Base-by-base conservation (phyloP, 2,329 filamentous ascomycete genomes). In the Phymatotrichopsis omnivora region DNA sequence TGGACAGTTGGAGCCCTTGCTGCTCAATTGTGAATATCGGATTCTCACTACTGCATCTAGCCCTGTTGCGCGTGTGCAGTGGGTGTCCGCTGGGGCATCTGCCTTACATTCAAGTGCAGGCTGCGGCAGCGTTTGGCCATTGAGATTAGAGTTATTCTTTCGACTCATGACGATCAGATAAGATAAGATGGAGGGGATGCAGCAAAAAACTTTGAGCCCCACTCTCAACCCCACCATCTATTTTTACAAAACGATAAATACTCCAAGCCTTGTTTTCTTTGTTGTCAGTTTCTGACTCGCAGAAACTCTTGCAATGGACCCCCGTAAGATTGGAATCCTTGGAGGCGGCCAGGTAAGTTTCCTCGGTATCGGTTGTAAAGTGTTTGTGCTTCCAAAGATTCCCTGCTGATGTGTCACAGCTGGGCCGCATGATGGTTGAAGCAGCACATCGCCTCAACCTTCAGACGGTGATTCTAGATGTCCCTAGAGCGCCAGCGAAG, bases 361-460 rank as follows among this genome's bases (percentile, higher is more conserved):
- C 5, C 20, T 39, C 11, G 11, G 7, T 16, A 22, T 42, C 7
- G 8, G 22, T n/a, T 16, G 22, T 12, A 16, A 10, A 17, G 22
- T 10, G 10, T 22, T 20, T 11, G 14, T 23, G 20, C 28, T 34
- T 28, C 24, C 27, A 49, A 34, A 47, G 17, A 39, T 41, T n/a
- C 24, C 33, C 14, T 35, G 14, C 25, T 29, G 69, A 72, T 37
- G n/a, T n/a, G n/a, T n/a, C n/a, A 41, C 42, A 59, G 67, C 74
- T 98, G 30, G 91, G 89, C 50, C 83, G 85, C 55, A 96, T 96
- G 91, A 75, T 96, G 16, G 81, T 83, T 54, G 85, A 96, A 68
- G 80, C 82, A n/a, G 86, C 87, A 25, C 78, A 80, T 60, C 68
- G 74, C 55, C 74, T 93, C 47, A 85, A 85, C 58, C 77, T 93